Evolutionary conservation across 441 rosid species (phyloP).

Genomic region (Gossypium schwendimanii): DNA sequence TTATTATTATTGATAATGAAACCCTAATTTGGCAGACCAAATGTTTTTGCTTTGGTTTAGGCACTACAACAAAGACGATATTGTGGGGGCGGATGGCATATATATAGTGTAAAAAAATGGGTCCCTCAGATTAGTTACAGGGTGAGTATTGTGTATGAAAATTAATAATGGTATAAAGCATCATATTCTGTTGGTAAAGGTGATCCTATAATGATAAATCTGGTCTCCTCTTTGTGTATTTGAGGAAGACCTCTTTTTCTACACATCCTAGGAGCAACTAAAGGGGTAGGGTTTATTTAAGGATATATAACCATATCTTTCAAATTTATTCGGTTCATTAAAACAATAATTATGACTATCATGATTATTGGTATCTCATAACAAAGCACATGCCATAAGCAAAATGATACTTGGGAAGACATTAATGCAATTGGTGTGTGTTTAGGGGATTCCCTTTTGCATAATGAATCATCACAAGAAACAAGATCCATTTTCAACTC

Average conservation of each 20-base stretch:
- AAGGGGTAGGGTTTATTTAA: background rate
- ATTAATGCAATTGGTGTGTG: background rate
- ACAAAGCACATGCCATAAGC: constrained; percentile 14
- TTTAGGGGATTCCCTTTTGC: background rate
- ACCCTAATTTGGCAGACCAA: constrained; percentile 31
- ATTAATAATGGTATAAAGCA: constrained; percentile 12
- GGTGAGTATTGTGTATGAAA: background rate
- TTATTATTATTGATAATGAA: background rate
- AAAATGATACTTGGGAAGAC: constrained; percentile 3
- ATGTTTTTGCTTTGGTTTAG: background rate
- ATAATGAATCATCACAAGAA: background rate
- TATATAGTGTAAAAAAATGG: background rate
- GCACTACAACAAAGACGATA: constrained; percentile 13
- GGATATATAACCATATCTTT: background rate
- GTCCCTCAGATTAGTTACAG: background rate
- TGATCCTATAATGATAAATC: constrained; percentile 24
- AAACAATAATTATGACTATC: constrained; percentile 16
- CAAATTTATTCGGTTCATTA: constrained; percentile 9
- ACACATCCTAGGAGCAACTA: background rate
- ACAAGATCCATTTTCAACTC: background rate
- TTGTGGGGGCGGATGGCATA: constrained; percentile 9
- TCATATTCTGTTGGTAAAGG: constrained; percentile 35
- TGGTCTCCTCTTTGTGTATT: constrained; percentile 24
- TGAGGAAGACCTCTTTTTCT: constrained; percentile 5
- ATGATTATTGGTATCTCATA: constrained; percentile 16